Evolutionary conservation across 2,329 filamentous ascomycete species (phyloP), one percentile per base, ranked within the genome.

Genomic region (Nothopassalora personata): DNA sequence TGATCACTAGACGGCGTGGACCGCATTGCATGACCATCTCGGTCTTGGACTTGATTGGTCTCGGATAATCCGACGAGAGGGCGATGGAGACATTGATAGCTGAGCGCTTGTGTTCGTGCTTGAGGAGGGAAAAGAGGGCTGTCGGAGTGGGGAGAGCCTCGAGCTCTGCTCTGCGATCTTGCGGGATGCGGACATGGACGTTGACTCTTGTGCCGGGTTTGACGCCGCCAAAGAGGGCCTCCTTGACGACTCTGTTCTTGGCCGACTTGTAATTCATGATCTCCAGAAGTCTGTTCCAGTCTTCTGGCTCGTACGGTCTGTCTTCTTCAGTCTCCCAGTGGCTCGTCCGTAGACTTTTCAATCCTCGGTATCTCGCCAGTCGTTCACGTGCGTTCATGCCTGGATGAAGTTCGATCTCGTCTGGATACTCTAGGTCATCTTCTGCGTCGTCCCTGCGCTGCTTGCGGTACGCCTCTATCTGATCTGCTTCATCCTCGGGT

Each of bases 71-170:
- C 0, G 89, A 88, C 76, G 85, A 90, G 46, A 97, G 83, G 51
- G 89, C 90, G 72, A 99, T 86, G 72, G 92, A 90, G 72, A 93
- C 88, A 77, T 99, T 97, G 73, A 95, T 81, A 3, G 88, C 86
- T 13, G 92, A 91, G 69, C 88, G 87, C 81, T 99, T 99, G 76
- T 97, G 89, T 77, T 99, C 94, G 73, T 99, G 94, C 39, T 91
- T 84, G 48, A 99, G 82, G 5, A 99, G 83, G 0, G 91, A 95
- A 78, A 94, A 95, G 36, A 96, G 77, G 0, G 88, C 85, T 3
- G 91, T 72, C 0, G 92, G 91, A 51, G 77, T 72, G 3, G 81
- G 74, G 50, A 83, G 76, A 67, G 80, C 75, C 66, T 82, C 82
- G 8, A 88, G 74, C 6, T 77, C 75, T 8, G 79, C 70, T 6